phyloP scores from a whole-genome alignment of 805 yeast genomes.

The Schizosaccharomyces pombe region ASM294v3 CU329670.1:3965501-3966000 shows the following conservation, averaged over 20 bases:
- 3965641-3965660: slow-evolving; percentile 97
- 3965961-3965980: too few species aligned
- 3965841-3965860: slow-evolving; percentile 99
- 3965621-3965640: slow-evolving; percentile 82
- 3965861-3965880: slow-evolving; percentile 66
- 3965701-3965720: slow-evolving; percentile 97
- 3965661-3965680: slow-evolving; percentile 98
- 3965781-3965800: slow-evolving; percentile 90
- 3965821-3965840: slow-evolving; percentile 83
- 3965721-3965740: slow-evolving; percentile 98
- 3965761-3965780: slow-evolving; percentile 96
- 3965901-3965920: too few species aligned
- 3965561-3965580: slow-evolving; percentile 87
- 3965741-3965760: slow-evolving; percentile 70
- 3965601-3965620: slow-evolving; percentile 72
- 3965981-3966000: too few species aligned
- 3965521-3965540: slow-evolving; percentile 97
- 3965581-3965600: slow-evolving; percentile 96
- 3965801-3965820: slow-evolving; percentile 61
- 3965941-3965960: not conserved
- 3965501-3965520: slow-evolving; percentile 95
- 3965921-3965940: not conserved
- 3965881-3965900: too few species aligned
- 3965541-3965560: slow-evolving; percentile 97
- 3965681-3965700: slow-evolving; percentile 92